These are phyloP conservation scores for Debaryomyces udenii DNA, from an alignment of 1,139 yeast genomes.

Conservation along the genomic window DNA sequence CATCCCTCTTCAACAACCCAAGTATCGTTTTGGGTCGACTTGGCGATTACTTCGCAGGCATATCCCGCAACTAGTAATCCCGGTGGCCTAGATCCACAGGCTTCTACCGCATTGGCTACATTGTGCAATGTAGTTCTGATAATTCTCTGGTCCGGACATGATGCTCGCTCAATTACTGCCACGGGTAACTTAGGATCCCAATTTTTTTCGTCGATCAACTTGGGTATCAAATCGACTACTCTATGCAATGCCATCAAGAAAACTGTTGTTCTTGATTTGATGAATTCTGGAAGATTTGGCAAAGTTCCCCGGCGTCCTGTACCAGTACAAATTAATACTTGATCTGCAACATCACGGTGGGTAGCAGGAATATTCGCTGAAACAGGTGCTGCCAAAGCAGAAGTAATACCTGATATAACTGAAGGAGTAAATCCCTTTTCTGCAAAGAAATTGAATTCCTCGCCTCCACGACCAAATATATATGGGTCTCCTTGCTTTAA, in stretches of 20 bases:
- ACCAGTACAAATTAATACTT: conserved; percentile 90
- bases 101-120: conserved; percentile 72
- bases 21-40: conserved; percentile 21
- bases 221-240: conserved; percentile 65
- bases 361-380: conserved; percentile 87
- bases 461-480: conserved; percentile 96
- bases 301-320: conserved; percentile 87
- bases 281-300: conserved; percentile 78
- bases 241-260: conserved; percentile 92
- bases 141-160: conserved; percentile 90
- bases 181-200: conserved; percentile 82
- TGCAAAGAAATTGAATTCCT: conserved; percentile 73
- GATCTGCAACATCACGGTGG: conserved; percentile 90
- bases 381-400: conserved; percentile 91
- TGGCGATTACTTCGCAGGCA: conserved; percentile 66
- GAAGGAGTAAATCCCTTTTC: conserved; percentile 67
- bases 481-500: conserved; percentile 97
- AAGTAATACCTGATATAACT: conserved; percentile 87
- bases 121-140: conserved; percentile 71
- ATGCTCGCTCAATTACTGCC: conserved; percentile 87
- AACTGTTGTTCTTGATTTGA: conserved; percentile 73
- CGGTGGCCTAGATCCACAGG: conserved; percentile 91
- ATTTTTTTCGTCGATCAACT: conserved; percentile 50
- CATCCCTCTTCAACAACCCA: conserved; percentile 69
- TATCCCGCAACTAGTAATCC: conserved; percentile 84